phyloP scores from a whole-genome alignment of 257 asterid genomes.

The Vinca minor region DNA sequence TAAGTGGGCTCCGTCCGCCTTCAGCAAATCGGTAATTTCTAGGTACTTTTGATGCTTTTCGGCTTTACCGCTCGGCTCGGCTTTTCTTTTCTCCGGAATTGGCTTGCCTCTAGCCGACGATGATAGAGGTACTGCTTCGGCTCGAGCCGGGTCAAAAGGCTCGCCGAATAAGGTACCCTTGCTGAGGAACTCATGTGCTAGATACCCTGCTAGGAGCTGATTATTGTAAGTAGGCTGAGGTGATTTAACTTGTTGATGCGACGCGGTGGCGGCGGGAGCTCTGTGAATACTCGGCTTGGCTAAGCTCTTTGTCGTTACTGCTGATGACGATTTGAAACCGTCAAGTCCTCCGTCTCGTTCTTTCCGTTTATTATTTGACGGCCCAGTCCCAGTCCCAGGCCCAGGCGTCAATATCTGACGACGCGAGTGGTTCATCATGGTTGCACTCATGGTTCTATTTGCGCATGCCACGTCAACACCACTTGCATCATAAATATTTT shows the following conservation, averaged over 20 bases:
- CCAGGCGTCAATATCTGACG: conserved; percentile 22
- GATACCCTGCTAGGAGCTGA: conserved; percentile 29
- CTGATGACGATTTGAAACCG: conserved; percentile 25
- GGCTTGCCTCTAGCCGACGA: conserved; percentile 1
- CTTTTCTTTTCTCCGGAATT: conserved; percentile 13
- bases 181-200: conserved; percentile 29
- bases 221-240: conserved; percentile 14
- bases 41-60: conserved; percentile 18
- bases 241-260: not conserved
- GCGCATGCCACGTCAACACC: conserved; percentile 28
- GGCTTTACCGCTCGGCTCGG: conserved; percentile 15
- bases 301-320: conserved; percentile 28
- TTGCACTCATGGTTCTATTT: conserved; percentile 24
- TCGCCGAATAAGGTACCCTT: conserved; percentile 25
- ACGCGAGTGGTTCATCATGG: conserved; percentile 27
- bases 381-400: no score
- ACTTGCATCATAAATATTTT: conserved; percentile 13
- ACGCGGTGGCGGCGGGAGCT: conserved; percentile 10
- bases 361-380: conserved; percentile 22
- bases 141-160: conserved; percentile 23
- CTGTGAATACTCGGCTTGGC: conserved; percentile 35
- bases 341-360: conserved; percentile 20
- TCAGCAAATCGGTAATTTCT: conserved; percentile 27
- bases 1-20: conserved; percentile 27
- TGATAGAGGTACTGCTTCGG: conserved; percentile 15